Evolutionary conservation across 2,329 filamentous ascomycete species (phyloP).

Genomic region (Aspergillus hortae): DNA sequence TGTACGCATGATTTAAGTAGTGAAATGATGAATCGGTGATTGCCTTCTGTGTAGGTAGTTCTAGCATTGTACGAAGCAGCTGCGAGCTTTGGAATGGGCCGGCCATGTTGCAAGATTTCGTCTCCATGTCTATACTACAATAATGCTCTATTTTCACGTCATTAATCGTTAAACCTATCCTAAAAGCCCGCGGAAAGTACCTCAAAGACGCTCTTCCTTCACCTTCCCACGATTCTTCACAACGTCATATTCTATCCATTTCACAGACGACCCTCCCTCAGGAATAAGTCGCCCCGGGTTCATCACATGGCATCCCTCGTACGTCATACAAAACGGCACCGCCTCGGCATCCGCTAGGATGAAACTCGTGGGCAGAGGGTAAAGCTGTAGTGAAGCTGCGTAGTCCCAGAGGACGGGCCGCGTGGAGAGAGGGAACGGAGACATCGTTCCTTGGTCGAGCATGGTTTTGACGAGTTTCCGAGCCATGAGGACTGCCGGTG

Average conservation of each 20-base stretch:
- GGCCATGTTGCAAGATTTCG: too few relatives aligned
- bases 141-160: background rate
- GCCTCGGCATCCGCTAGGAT: constrained; percentile 79
- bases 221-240: constrained; percentile 58
- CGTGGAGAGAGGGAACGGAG: constrained; percentile 75
- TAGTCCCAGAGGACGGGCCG: constrained; percentile 91
- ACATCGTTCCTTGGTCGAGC: constrained; percentile 83
- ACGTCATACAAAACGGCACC: constrained; percentile 80
- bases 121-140: too few relatives aligned
- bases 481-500: constrained; percentile 47
- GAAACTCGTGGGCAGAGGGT: constrained; percentile 81
- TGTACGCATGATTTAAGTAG: too few relatives aligned
- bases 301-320: constrained; percentile 93
- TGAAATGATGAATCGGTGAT: too few relatives aligned
- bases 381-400: constrained; percentile 70
- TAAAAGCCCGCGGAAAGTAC: background rate
- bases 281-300: constrained; percentile 81
- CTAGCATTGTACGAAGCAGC: too few relatives aligned
- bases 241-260: constrained; percentile 86
- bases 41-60: too few relatives aligned
- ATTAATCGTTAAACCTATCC: background rate
- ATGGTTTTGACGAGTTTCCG: constrained; percentile 85
- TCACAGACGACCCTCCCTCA: constrained; percentile 62
- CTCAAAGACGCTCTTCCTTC: constrained; percentile 59
- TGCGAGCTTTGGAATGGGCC: too few relatives aligned